A percentile compares a stretch with the other conserved stretches of the same genome.
These are phyloP conservation scores for Sporopachydermia lactativora DNA, from an alignment of 805 yeast species.

Conservation along the genomic window DNA sequence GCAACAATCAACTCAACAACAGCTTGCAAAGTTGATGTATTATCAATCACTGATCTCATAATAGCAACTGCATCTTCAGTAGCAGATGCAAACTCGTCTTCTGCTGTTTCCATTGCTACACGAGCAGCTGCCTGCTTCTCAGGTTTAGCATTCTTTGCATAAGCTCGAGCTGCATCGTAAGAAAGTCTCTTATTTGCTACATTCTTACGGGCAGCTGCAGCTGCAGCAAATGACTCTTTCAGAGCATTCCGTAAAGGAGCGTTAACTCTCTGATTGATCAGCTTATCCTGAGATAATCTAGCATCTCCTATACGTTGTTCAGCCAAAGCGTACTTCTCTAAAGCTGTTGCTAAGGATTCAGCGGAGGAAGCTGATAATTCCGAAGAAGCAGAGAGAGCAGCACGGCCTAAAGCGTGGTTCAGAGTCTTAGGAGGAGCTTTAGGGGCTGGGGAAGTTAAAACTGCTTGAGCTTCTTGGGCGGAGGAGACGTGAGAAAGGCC, in stretches of 20 bases:
- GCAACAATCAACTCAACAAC: constrained; percentile 59
- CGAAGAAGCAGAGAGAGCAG: constrained; percentile 36
- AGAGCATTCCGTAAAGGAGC: constrained; percentile 48
- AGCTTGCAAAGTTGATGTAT: constrained; percentile 54
- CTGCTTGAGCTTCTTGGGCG: constrained; percentile 75
- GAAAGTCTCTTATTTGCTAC: constrained; percentile 68
- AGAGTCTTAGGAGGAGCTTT: constrained; percentile 61
- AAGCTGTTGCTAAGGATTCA: constrained; percentile 39
- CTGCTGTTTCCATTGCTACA: constrained; percentile 68
- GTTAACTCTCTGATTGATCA: constrained; percentile 58
- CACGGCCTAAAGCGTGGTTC: constrained; percentile 69
- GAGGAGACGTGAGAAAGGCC: constrained; percentile 59
- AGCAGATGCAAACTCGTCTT: constrained; percentile 80
- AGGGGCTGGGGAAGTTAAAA: constrained; percentile 27
- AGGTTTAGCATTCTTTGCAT: constrained; percentile 35
- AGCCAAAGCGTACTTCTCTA: constrained; percentile 52
- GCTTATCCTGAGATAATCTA: constrained; percentile 67
- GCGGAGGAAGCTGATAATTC: constrained; percentile 20
- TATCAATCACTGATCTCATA: constrained; percentile 67
- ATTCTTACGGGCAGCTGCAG: constrained; percentile 51
- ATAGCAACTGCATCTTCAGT: constrained; percentile 77
- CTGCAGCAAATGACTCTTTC: constrained; percentile 43
- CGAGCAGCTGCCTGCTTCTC: constrained; percentile 62
- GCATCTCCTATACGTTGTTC: constrained; percentile 72
- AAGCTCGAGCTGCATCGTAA: constrained; percentile 40